Base-by-base conservation (phyloP, 1,284 basidiomycete genomes). In the Sanghuangporus weigelae region DNA sequence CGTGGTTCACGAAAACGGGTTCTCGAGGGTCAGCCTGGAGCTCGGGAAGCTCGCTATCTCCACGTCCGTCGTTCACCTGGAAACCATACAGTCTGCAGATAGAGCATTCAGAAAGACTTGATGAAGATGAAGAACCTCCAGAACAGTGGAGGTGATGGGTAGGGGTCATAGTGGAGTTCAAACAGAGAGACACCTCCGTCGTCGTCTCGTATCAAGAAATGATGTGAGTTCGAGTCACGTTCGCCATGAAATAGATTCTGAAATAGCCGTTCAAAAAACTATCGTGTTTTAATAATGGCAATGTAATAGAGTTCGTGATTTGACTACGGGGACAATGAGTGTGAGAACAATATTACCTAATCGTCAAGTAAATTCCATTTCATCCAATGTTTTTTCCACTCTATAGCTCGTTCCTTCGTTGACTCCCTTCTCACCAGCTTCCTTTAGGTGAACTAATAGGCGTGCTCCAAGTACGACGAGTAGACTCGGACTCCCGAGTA, bases 351-450 rank as follows among this genome's bases (percentile, higher is more conserved):
- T 42, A 42, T 31, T 5, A 42, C 40, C 39, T 40, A 14, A 40
- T 40, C 14, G 23, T 48, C 26, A 59, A 40, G 44, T 7, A 35
- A 59, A 59, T 16, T 59, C 26, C 26, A 59, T 59, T n/a, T 49
- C 23, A 23, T 31, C 46, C 44, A 59, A 11, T 7, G 57, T 59
- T 31, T 49, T 59, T 31, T 49, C 35, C 14, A 49, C 44, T 36
- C 60, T 55, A 26, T 62, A 62, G 23, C 49, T 62, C 14, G 60
- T 62, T 19, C 60, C 60, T 26, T 16, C 60, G 31, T 62, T 62
- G 0, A 49, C 54, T 7, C 54, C 60, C 19, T 44, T 48, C 31
- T 63, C 56, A 11, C 44, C 62, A 2, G 62, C 62, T 36, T 63
- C 62, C 8, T 58, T 63, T 5, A 63, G 46, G 36, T 63, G 46